Percentiles rank a stretch among this genome's conserved stretches.
Conservation (phyloP, 495 filamentous ascomycete genomes). For the Penicillium egyptiacum region DNA sequence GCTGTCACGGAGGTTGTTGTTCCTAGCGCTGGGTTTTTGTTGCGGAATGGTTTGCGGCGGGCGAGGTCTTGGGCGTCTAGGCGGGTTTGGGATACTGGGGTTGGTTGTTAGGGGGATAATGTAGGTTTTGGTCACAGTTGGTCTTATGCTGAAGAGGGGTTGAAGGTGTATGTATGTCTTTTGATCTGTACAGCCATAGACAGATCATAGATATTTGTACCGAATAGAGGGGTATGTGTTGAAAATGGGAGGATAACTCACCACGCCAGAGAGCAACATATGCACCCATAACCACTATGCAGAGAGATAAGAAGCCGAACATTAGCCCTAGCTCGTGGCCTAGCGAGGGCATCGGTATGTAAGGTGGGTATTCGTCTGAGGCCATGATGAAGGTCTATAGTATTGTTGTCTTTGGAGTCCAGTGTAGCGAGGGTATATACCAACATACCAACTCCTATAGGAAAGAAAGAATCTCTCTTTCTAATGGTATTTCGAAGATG, state of each 20-base stretch:
- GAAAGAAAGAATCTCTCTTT: background rate
- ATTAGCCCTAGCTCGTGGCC: conserved; percentile 45
- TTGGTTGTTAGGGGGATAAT: background rate
- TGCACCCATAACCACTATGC: conserved; percentile 36
- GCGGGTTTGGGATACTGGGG: conserved; percentile 29
- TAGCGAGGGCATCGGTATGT: conserved; percentile 34
- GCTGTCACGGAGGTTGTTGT: conserved; percentile 17
- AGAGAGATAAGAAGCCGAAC: conserved; percentile 42
- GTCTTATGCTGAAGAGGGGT: background rate
- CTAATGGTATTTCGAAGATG: background rate
- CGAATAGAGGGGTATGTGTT: background rate
- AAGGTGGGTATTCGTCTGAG: conserved; percentile 28
- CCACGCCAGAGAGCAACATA: conserved; percentile 43
- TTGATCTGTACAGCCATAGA: background rate
- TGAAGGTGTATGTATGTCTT: background rate
- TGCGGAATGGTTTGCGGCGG: conserved; percentile 36
- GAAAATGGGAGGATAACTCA: conserved; percentile 16
- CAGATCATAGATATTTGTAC: background rate
- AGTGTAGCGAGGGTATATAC: background rate
- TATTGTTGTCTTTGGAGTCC: background rate
- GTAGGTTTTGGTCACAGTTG: background rate
- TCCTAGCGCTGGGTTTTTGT: conserved; percentile 17
- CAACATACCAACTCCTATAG: background rate
- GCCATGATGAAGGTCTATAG: background rate
- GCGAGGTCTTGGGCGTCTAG: conserved; percentile 31